Base-by-base conservation (phyloP, 1,139 yeast genomes). In the Debaryomycetaceae sp. region DNA sequence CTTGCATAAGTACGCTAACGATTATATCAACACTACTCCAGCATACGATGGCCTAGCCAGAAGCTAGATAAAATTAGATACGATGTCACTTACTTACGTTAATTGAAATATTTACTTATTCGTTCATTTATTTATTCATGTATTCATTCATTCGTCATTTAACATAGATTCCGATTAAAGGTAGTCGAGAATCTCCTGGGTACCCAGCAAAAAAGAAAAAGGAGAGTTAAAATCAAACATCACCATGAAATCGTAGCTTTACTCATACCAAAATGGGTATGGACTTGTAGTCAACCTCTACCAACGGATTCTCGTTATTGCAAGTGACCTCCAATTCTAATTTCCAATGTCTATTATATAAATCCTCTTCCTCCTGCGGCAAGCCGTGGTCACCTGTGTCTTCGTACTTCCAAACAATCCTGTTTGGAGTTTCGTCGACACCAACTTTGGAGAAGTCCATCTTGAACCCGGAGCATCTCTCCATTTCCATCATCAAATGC, bases 401-500 rank as follows among this genome's bases (percentile, higher is more conserved):
- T 41, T 63, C 65, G 53, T 70, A 81, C 52, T 63, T 75, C 84
- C 85, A 79, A 38, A 71, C 65, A 34, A 76, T 60, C 39, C 50
- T 54, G 39, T 57, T 58, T 18, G 72, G 68, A 29, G 79, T 70
- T 49, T 79, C 82, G 40, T 70, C 62, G 38, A 75, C 65, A 31
- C 67, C 72, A 41, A 73, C 70, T 55, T 77, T 76, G 41, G 70
- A 70, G 56, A 79, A 75, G 40, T 78, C 70, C 67, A 79, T 65
- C 41, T 70, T 70, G 54, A 75, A 69, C 35, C 87, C 87, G 32
- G 83, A 70, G 58, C 81, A 78, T 43, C 70, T 71, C 49, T 75
- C 76, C 63, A 84, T 79, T 50, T 83, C 91, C 47, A 75, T 73
- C 59, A 84, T 67, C 56, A 84, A 67, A 59, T 83, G 91, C 55